phyloP scores from a whole-genome alignment of 257 asterid species.

The Primulina huaijiensis region DNA sequence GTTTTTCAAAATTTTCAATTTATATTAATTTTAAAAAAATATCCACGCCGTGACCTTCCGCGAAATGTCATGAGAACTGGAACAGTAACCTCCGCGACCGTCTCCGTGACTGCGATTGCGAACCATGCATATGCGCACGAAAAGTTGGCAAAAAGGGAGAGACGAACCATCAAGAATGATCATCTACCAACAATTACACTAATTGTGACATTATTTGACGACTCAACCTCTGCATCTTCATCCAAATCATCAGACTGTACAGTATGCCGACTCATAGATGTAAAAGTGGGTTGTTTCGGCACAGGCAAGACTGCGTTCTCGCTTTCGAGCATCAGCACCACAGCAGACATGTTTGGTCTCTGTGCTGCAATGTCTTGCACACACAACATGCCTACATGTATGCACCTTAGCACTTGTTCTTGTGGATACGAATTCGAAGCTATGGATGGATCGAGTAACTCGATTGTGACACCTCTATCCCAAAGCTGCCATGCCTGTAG shows the following conservation, averaged over 20 bases:
- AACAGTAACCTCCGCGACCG: no score
- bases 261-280: slow-evolving; percentile 45
- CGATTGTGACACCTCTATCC: slow-evolving; percentile 53
- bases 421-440: slow-evolving; percentile 31
- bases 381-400: slow-evolving; percentile 72
- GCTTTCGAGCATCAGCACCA: slow-evolving; percentile 69
- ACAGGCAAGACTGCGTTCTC: slow-evolving; percentile 42
- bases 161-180: neutral
- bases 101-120: no score
- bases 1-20: no score
- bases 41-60: no score
- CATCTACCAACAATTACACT: slow-evolving; percentile 66
- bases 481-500: slow-evolving; percentile 78
- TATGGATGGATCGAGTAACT: slow-evolving; percentile 46
- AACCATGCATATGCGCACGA: neutral
- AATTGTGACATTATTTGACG: slow-evolving; percentile 63
- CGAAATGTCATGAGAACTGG: no score
- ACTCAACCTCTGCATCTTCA: slow-evolving; percentile 39
- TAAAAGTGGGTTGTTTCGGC: slow-evolving; percentile 68
- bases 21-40: no score
- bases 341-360: slow-evolving; percentile 71
- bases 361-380: slow-evolving; percentile 61
- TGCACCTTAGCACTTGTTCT: slow-evolving; percentile 57
- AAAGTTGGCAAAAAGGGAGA: neutral
- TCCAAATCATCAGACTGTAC: slow-evolving; percentile 43